phyloP scores from a whole-genome alignment of 805 yeast species.

The Brettanomyces nanus region DNA sequence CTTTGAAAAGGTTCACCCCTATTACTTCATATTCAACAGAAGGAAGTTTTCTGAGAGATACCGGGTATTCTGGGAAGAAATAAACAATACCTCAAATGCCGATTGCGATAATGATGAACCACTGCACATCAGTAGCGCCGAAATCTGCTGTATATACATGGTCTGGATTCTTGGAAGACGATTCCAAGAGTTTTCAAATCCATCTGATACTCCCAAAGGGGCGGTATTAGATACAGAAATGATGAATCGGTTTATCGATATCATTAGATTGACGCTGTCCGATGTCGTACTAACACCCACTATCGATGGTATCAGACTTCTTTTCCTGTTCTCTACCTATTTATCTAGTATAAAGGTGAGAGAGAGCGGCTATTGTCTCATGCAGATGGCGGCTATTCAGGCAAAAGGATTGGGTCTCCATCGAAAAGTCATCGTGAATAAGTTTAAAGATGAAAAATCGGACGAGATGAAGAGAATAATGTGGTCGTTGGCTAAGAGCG shows the following conservation, averaged over 20 bases:
- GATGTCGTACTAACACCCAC: slow-evolving; percentile 38
- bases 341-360: slow-evolving; percentile 36
- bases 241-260: slow-evolving; percentile 29
- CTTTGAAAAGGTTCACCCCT: slow-evolving; percentile 36
- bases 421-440: slow-evolving; percentile 29
- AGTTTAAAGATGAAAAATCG: slow-evolving; percentile 25
- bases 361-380: slow-evolving; percentile 40
- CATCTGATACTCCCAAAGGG: slow-evolving; percentile 16
- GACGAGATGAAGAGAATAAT: slow-evolving; percentile 34
- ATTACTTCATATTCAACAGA: slow-evolving; percentile 33
- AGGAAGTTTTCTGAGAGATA: slow-evolving; percentile 26
- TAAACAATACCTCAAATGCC: slow-evolving; percentile 10
- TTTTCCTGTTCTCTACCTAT: slow-evolving; percentile 35
- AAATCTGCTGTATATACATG: slow-evolving; percentile 38
- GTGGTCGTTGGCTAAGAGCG: slow-evolving; percentile 38
- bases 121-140: slow-evolving; percentile 23
- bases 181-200: slow-evolving; percentile 23
- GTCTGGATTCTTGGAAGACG: slow-evolving; percentile 36
- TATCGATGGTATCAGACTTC: slow-evolving; percentile 34
- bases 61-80: slow-evolving; percentile 32
- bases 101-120: slow-evolving; percentile 8
- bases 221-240: slow-evolving; percentile 19
- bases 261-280: slow-evolving; percentile 33
- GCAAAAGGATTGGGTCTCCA: slow-evolving; percentile 42
- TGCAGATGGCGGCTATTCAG: slow-evolving; percentile 40